phyloP scores from a whole-genome alignment of 2,329 filamentous ascomycete genomes.

The Hortaea werneckii region DNA sequence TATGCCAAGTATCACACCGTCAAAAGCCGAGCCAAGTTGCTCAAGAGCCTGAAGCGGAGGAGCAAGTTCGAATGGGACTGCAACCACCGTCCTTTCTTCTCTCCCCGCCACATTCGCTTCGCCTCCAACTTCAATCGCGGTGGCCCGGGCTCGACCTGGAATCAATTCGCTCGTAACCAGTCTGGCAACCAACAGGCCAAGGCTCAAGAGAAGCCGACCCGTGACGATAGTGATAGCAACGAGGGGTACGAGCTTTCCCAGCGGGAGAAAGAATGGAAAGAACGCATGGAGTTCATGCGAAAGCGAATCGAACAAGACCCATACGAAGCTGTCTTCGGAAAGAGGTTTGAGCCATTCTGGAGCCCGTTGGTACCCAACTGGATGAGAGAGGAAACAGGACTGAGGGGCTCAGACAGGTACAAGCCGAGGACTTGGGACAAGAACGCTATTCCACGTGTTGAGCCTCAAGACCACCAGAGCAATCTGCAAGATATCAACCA shows the following conservation, averaged over 20 bases:
- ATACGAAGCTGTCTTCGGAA: conserved; percentile 35
- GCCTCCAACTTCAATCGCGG: conserved; percentile 17
- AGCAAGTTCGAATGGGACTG: conserved; percentile 23
- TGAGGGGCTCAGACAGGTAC: conserved; percentile 5
- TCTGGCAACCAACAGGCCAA: background rate
- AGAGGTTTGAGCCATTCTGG: conserved; percentile 27
- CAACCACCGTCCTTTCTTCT: conserved; percentile 17
- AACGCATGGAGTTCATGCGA: conserved; percentile 24
- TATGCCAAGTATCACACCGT: conserved; percentile 19
- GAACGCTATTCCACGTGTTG: background rate
- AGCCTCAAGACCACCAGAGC: conserved; percentile 3
- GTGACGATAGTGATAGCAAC: conserved; percentile 3
- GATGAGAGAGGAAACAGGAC: conserved; percentile 21
- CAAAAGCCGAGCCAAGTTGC: conserved; percentile 22
- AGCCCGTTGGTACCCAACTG: conserved; percentile 19
- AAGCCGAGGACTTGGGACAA: background rate
- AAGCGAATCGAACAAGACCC: conserved; percentile 31
- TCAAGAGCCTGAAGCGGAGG: conserved; percentile 21
- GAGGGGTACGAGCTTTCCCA: conserved; percentile 12
- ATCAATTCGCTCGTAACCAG: background rate
- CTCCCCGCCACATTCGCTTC: conserved; percentile 18
- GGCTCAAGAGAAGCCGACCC: conserved; percentile 7
- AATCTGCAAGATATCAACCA: background rate
- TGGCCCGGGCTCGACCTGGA: conserved; percentile 1
- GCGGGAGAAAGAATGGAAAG: conserved; percentile 23